Conservation (phyloP, 2,329 filamentous ascomycete species). For the Torrubiella hemipterigena region DNA sequence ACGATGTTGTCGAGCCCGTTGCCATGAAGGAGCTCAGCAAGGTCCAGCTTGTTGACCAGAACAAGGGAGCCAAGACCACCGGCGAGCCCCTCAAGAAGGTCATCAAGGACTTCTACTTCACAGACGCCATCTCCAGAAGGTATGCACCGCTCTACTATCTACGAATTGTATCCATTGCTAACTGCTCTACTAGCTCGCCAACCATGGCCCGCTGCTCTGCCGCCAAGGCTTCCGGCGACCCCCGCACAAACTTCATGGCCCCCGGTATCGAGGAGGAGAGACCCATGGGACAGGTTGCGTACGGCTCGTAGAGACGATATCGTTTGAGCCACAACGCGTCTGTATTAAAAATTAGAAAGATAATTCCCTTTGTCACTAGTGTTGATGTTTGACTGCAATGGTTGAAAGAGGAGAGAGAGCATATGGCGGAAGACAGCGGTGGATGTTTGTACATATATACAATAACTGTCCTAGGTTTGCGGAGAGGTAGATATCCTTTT, state of each 20-base stretch:
- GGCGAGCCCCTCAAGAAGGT: conserved; percentile 69
- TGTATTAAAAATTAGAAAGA: conserved; percentile 25
- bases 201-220: conserved; percentile 98
- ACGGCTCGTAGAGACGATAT: conserved; percentile 33
- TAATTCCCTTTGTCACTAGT: conserved; percentile 19
- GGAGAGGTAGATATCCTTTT: conserved; percentile 5
- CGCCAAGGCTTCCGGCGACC: conserved; percentile 72
- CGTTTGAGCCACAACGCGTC: conserved; percentile 11
- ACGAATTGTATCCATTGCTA: conserved; percentile 10
- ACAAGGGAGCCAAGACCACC: conserved; percentile 71
- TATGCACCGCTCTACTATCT: conserved; percentile 29
- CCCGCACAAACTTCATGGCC: conserved; percentile 69
- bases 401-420: neutral
- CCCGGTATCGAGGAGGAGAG: conserved; percentile 53
- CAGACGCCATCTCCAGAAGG: conserved; percentile 93
- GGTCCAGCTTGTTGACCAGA: conserved; percentile 90
- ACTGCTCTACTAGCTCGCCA: conserved; percentile 54
- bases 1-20: conserved; percentile 81
- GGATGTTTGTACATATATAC: neutral
- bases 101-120: conserved; percentile 97
- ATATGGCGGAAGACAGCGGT: too few species aligned
- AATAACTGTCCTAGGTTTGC: conserved; percentile 5
- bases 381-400: conserved; percentile 11
- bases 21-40: conserved; percentile 68
- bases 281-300: conserved; percentile 49